Base-by-base conservation (phyloP, 1,139 yeast species). In the Eremothecium gossypii region DNA sequence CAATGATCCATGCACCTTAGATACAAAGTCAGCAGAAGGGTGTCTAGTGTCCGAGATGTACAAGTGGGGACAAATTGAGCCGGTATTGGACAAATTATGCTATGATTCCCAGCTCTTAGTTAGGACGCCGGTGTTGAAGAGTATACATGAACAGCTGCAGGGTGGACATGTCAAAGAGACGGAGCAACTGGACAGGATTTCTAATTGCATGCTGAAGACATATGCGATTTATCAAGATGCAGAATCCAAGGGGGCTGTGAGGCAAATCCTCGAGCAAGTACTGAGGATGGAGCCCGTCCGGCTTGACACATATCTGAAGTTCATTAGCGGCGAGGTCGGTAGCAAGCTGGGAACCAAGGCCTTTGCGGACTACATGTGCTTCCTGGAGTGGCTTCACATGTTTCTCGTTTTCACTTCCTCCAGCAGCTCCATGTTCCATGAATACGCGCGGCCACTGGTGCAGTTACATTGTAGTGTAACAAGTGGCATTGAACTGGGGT, bases 201-300 rank as follows among this genome's bases (percentile, higher is more conserved):
- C 60, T 9, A 28, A 44, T n/a, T 45, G 41, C 11, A 55, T 73
- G 41, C 63, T 75, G 45, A 63, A 64, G 40, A 74, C 79, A 20
- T 57, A 45, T 40, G 41, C 45, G 9, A 67, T 64, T 51, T 72
- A 70, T 49, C 73, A 67, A 47, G 83, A 78, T 53, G 49, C 64
- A 7, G 62, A 61, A 43, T 74, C 81, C 11, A 66, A 78, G 45
- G 54, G 58, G 36, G 61, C 64, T 40, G 71, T 74, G 5, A 47
- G 64, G 28, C 49, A 54, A n/a, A 61, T 70, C 7, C 67, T 77
- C 44, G 54, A 60, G 12, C 53, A 58, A 11, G 59, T 75, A 29
- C 50, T 72, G 2, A 45, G 45, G 2, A 43, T 53, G 27, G 67
- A 73, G 42, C 49, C 59, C 17, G 57, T 58, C 30, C 68, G 67